Evolutionary conservation across 768 basidiomycete species (phyloP).

Genomic region (Termitomyces sp.): DNA sequence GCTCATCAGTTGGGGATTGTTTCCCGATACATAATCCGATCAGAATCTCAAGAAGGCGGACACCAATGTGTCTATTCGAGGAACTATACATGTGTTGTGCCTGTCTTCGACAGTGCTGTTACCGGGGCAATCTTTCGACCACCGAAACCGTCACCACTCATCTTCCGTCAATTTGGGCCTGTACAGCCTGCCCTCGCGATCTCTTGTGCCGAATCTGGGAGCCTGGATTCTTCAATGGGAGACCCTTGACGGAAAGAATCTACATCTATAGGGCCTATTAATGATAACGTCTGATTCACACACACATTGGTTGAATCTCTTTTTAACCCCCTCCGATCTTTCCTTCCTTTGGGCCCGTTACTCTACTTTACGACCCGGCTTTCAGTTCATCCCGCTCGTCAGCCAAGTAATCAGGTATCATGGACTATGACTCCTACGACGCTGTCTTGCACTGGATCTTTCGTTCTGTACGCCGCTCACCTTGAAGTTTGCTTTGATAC

Average conservation of each 20-base stretch:
- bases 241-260: constrained; percentile 22
- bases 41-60: constrained; percentile 28
- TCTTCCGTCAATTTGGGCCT: constrained; percentile 22
- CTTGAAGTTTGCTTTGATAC: not conserved
- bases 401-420: constrained; percentile 36
- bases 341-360: constrained; percentile 28
- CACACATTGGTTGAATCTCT: constrained; percentile 28
- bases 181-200: constrained; percentile 30
- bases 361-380: constrained; percentile 35
- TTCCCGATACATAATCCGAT: constrained; percentile 28
- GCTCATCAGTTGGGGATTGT: constrained; percentile 18
- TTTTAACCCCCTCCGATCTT: constrained; percentile 35
- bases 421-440: constrained; percentile 82
- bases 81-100: constrained; percentile 23
- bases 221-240: constrained; percentile 24
- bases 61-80: constrained; percentile 23
- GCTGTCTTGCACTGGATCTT: constrained; percentile 80
- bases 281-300: constrained; percentile 31
- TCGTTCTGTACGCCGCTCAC: constrained; percentile 51
- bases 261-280: constrained; percentile 22
- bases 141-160: constrained; percentile 21
- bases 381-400: constrained; percentile 25
- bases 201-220: constrained; percentile 30
- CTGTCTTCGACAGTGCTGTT: constrained; percentile 20
- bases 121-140: constrained; percentile 13